A percentile compares a stretch with the other conserved stretches of the same genome.
phyloP scores from a whole-genome alignment of 345 rosid species.

The Euclidium syriacum region DNA sequence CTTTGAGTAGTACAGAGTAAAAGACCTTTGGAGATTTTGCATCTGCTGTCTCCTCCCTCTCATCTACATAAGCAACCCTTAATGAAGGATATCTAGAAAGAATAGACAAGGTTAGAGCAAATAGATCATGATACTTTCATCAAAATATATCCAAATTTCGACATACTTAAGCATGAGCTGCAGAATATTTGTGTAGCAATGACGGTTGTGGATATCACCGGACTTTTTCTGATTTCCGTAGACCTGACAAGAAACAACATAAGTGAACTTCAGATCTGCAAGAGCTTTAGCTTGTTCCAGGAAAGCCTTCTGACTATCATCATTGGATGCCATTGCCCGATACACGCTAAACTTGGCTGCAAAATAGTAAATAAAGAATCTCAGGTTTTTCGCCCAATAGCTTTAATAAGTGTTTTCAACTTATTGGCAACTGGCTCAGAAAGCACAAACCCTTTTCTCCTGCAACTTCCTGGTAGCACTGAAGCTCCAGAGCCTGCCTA shows the following conservation, averaged over 20 bases:
- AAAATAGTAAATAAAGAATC: neutral
- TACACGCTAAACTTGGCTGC: constrained; percentile 43
- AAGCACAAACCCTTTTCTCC: constrained; percentile 61
- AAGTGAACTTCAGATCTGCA: constrained; percentile 87
- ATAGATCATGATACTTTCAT: neutral
- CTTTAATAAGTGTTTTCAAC: neutral
- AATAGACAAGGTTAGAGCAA: neutral
- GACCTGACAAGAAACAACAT: constrained; percentile 94
- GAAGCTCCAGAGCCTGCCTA: constrained; percentile 35
- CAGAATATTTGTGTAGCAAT: constrained; percentile 69
- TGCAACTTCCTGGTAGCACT: constrained; percentile 55
- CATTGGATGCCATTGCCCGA: constrained; percentile 34
- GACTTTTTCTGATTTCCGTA: constrained; percentile 83
- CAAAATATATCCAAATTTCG: neutral
- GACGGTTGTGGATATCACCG: constrained; percentile 46
- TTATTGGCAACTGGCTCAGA: constrained; percentile 4
- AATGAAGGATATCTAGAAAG: constrained; percentile 74
- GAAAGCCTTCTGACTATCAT: constrained; percentile 28
- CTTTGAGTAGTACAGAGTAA: constrained; percentile 93
- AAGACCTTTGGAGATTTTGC: constrained; percentile 49
- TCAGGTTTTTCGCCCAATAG: neutral
- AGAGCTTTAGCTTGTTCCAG: constrained; percentile 55
- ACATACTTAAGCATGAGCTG: constrained; percentile 78
- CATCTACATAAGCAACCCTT: constrained; percentile 88
- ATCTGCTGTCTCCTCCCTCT: constrained; percentile 60